Evolutionary conservation across 2,329 filamentous ascomycete species (phyloP), one percentile per base, ranked within the genome.

Genomic region (Monosporascus sp.): DNA sequence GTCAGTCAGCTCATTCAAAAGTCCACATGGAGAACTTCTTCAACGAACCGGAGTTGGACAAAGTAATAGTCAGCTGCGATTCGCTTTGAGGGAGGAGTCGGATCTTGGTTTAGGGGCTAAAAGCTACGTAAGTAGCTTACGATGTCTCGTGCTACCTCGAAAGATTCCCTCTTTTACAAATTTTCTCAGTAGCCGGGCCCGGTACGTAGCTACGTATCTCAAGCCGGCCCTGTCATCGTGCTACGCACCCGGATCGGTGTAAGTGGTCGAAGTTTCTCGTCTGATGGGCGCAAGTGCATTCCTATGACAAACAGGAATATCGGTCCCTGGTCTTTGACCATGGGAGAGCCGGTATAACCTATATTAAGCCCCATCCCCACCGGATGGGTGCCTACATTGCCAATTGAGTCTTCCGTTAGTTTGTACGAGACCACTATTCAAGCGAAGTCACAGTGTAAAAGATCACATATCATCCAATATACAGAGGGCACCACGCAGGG

Each of bases 271-370:
- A 24, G 20, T 26, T 46, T 46, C 43, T 46, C 24, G 43, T 46
- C 43, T 5, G 24, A 46, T n/a, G 43, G 22, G 24, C 20, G 14
- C 24, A n/a, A 41, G 38, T 14, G 22, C 11, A 17, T 46, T 46
- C n/a, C 24, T 46, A 46, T 46, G 43, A 46, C 43, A 46, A 46
- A 46, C 43, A 46, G 26, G 24, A 46, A 46, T 45, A 45, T 46
- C 43, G 24, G 22, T 4, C 43, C 24, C 43, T 8, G n/a, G 24
- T 5, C 24, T 27, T 22, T 26, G 22, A n/a, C 43, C 41, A 44
- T 22, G n/a, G 41, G 20, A 24, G 38, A 20, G 17, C 9, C 7
- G 3, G 17, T 19, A 20, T 41, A 8, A 41, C 38, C 1, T 20
- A n/a, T 41, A n/a, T 41, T 41, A n/a, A n/a, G 17, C 38, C 17